Percentiles rank a stretch among this genome's conserved stretches.
phyloP scores from a whole-genome alignment of 169 alveolate genomes.

The Amoebophrya sp. region DNA sequence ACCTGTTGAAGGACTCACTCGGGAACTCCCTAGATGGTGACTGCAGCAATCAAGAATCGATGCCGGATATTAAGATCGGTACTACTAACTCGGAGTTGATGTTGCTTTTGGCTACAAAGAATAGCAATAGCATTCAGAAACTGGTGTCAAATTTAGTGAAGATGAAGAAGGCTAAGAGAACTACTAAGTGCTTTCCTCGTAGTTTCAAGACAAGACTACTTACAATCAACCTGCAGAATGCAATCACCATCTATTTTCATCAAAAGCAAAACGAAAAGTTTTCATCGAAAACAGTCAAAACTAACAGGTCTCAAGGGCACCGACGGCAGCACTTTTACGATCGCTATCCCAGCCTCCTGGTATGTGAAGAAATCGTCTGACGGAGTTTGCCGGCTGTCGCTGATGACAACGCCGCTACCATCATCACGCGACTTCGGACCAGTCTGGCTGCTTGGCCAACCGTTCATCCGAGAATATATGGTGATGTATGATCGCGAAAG shows the following conservation, averaged over 20 bases:
- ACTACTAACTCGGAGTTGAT: no score
- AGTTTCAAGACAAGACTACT: not conserved
- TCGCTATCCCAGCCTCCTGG: not conserved
- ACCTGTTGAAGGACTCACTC: not conserved
- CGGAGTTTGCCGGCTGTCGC: not conserved
- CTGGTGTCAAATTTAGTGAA: not conserved
- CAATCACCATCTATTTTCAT: no score
- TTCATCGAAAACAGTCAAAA: no score
- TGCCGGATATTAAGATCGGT: not conserved
- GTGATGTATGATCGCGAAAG: not conserved
- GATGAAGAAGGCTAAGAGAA: not conserved
- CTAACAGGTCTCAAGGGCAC: no score
- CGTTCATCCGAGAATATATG: not conserved
- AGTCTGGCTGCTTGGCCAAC: conserved; percentile 9
- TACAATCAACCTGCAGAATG: not conserved
- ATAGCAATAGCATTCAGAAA: not conserved
- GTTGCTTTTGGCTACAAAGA: not conserved
- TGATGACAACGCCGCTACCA: conserved; percentile 1
- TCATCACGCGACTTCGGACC: not conserved
- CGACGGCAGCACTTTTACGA: no score
- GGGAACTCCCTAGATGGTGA: no score
- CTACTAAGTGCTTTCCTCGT: not conserved
- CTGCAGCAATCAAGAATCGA: not conserved
- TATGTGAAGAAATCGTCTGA: not conserved
- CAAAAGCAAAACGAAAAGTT: no score